These are phyloP conservation scores for Tardiomyces digboiensis DNA, from an alignment of 1,139 yeast species.

Conservation along the genomic window DNA sequence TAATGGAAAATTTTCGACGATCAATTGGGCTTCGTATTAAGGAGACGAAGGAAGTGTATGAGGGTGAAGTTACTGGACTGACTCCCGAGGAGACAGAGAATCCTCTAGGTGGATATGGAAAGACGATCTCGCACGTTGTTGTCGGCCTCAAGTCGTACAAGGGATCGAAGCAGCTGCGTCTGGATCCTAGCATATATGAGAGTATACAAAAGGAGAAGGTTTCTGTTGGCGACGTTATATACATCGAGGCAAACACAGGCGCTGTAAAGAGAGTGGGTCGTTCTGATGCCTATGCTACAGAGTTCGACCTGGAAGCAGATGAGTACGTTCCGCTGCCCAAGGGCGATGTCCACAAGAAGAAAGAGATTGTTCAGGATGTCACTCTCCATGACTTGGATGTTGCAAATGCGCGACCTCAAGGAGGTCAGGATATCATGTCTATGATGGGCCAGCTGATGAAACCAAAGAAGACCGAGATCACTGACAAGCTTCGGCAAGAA, in stretches of 20 bases:
- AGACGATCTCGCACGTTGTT: slow-evolving; percentile 88
- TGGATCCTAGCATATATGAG: slow-evolving; percentile 95
- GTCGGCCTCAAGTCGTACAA: slow-evolving; percentile 94
- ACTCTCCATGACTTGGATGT: slow-evolving; percentile 97
- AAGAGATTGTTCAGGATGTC: slow-evolving; percentile 93
- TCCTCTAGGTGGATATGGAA: slow-evolving; percentile 96
- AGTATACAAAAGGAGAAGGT: slow-evolving; percentile 95
- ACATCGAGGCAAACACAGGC: slow-evolving; percentile 94
- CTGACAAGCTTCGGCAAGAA: slow-evolving; percentile 94
- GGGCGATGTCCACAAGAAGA: slow-evolving; percentile 94
- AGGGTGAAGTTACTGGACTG: slow-evolving; percentile 95
- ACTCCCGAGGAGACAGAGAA: slow-evolving; percentile 97
- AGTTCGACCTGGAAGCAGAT: slow-evolving; percentile 99
- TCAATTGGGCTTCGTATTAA: slow-evolving; percentile 95
- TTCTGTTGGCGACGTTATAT: slow-evolving; percentile 94
- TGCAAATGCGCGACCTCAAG: slow-evolving; percentile 96
- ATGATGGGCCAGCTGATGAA: slow-evolving; percentile 99
- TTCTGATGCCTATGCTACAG: slow-evolving; percentile 92
- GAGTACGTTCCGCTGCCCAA: slow-evolving; percentile 98
- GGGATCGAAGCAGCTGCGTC: slow-evolving; percentile 86
- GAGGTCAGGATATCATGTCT: slow-evolving; percentile 88
- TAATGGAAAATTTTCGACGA: slow-evolving; percentile 96
- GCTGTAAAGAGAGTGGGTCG: slow-evolving; percentile 91
- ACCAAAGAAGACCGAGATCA: slow-evolving; percentile 97
- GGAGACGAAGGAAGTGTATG: slow-evolving; percentile 96